phyloP scores from a whole-genome alignment of 164 flowering plant genomes.

The Umbellularia californica region DNA sequence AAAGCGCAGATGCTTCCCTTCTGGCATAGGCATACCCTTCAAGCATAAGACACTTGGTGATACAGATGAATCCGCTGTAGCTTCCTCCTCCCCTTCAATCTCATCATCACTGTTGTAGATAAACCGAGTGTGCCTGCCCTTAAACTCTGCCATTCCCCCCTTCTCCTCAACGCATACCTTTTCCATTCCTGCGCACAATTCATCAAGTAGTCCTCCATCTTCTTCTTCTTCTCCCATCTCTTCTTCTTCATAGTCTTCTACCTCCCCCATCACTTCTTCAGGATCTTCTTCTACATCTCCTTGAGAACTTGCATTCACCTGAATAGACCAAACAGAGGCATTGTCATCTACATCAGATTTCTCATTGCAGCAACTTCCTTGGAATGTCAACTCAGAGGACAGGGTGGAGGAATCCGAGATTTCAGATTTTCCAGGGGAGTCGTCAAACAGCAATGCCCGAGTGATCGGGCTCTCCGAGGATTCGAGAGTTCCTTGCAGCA shows the following conservation, averaged over 20 bases:
- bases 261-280: conserved; percentile 14
- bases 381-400: conserved; percentile 37
- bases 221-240: conserved; percentile 14
- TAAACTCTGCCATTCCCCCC: conserved; percentile 2
- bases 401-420: conserved; percentile 37
- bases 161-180: conserved; percentile 12
- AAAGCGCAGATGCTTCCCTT: conserved; percentile 23
- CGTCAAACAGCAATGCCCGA: conserved; percentile 45
- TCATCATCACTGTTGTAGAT: conserved; percentile 22
- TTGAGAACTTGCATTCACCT: conserved; percentile 59
- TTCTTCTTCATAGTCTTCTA: conserved; percentile 3
- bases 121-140: conserved; percentile 21
- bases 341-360: conserved; percentile 43
- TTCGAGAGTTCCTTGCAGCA: conserved; percentile 26
- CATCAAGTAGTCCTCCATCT: conserved; percentile 6
- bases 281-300: conserved; percentile 33
- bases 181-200: conserved; percentile 15
- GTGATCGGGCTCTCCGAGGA: conserved; percentile 36
- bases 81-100: conserved; percentile 20
- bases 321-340: conserved; percentile 66
- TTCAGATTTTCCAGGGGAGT: conserved; percentile 69
- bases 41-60: conserved; percentile 13
- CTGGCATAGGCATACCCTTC: conserved; percentile 20
- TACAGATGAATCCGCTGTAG: background rate
- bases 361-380: background rate